phyloP scores from a whole-genome alignment of 768 basidiomycete genomes.

The Kwoniella mangroviensis region DNA sequence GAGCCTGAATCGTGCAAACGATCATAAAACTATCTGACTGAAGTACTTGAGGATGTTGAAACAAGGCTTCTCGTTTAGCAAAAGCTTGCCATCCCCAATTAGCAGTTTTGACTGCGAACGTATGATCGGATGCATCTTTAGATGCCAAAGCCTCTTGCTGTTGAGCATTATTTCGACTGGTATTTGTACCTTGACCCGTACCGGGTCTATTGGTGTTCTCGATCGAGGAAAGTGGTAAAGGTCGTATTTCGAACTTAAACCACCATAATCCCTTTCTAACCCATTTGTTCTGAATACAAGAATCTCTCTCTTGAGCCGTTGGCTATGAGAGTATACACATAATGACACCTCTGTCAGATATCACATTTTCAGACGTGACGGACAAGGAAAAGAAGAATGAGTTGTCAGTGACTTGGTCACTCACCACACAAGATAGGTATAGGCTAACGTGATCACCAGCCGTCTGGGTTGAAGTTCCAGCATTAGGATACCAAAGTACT shows the following conservation, averaged over 20 bases:
- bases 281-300: conserved; percentile 74
- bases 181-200: background rate
- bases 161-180: conserved; percentile 7
- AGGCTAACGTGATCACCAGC: conserved; percentile 70
- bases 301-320: conserved; percentile 74
- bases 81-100: conserved; percentile 90
- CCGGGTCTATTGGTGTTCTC: conserved; percentile 15
- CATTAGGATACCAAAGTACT: conserved; percentile 84
- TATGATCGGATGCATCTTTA: conserved; percentile 82
- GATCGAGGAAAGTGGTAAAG: conserved; percentile 38
- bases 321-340: conserved; percentile 62
- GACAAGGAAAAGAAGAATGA: background rate
- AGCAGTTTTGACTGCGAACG: conserved; percentile 77
- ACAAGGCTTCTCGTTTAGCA: conserved; percentile 73
- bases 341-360: background rate
- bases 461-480: conserved; percentile 62
- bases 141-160: conserved; percentile 46
- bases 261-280: conserved; percentile 81
- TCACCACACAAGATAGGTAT: conserved; percentile 80
- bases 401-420: conserved; percentile 33
- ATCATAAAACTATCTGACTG: conserved; percentile 73
- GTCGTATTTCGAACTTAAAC: conserved; percentile 80
- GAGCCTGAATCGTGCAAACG: conserved; percentile 75
- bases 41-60: conserved; percentile 59
- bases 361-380: background rate